Conservation (phyloP, 345 rosid species). For the Cochlearia excelsa region DNA sequence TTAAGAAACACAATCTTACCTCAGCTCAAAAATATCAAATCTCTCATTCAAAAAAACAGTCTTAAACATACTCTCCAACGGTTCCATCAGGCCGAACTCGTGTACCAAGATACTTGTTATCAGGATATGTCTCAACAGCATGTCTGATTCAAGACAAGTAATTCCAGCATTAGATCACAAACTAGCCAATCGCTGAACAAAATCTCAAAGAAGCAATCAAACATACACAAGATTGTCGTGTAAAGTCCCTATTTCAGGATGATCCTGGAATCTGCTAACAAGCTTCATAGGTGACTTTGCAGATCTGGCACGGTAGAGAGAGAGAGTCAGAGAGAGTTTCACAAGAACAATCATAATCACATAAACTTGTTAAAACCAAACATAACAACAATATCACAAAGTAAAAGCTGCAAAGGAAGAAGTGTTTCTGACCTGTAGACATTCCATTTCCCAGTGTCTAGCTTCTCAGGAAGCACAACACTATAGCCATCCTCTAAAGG, state of each 20-base stretch:
- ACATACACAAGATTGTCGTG: constrained; percentile 78
- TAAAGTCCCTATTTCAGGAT: constrained; percentile 73
- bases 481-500: constrained; percentile 51
- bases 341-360: constrained; percentile 4
- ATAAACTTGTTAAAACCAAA: constrained; percentile 3
- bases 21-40: neutral
- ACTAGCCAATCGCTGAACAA: constrained; percentile 1
- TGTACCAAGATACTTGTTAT: constrained; percentile 75
- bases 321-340: neutral
- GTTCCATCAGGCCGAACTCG: constrained; percentile 64
- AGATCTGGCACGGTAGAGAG: constrained; percentile 45
- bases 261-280: constrained; percentile 56
- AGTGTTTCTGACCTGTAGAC: constrained; percentile 57
- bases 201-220: constrained; percentile 3
- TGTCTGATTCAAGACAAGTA: constrained; percentile 36
- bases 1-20: constrained; percentile 21
- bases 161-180: neutral
- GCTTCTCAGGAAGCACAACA: constrained; percentile 72
- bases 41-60: neutral
- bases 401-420: constrained; percentile 6
- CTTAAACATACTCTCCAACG: constrained; percentile 70
- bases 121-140: constrained; percentile 59
- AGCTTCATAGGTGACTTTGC: constrained; percentile 57
- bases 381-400: neutral
- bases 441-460: constrained; percentile 76